phyloP scores from a whole-genome alignment of 163 green algal species.

The Scenedesmus sp. region DNA sequence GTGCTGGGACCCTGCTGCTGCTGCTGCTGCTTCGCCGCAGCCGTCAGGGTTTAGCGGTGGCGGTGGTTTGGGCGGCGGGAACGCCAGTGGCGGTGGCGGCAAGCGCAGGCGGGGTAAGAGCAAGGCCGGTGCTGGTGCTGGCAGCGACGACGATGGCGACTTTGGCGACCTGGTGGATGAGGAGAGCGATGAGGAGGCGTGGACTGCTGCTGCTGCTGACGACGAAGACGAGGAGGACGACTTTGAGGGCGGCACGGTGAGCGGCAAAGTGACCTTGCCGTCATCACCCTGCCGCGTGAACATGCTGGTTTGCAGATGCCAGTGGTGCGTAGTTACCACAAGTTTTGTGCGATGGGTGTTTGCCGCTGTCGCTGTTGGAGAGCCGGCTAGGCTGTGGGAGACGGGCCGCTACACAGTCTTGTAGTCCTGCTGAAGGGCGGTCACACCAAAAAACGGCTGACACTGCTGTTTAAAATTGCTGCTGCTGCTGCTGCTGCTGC shows the following conservation, averaged over 20 bases:
- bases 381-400: too few species aligned
- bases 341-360: too few species aligned
- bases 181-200: background rate
- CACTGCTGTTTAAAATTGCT: background rate
- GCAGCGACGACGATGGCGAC: conserved; percentile 27
- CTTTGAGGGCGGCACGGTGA: background rate
- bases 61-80: background rate
- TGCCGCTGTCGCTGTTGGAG: too few species aligned
- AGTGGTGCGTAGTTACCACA: too few species aligned
- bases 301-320: background rate
- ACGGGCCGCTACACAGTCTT: too few species aligned
- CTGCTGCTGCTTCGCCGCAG: background rate
- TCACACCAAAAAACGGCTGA: too few species aligned
- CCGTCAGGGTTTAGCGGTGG: background rate
- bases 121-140: conserved; percentile 4
- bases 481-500: background rate
- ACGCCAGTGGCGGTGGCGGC: background rate
- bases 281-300: too few species aligned
- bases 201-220: conserved; percentile 1
- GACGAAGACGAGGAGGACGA: conserved; percentile 43
- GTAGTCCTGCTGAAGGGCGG: background rate
- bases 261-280: too few species aligned
- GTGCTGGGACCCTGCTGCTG: background rate
- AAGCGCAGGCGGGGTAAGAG: background rate
- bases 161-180: background rate